Conservation (phyloP, 208 protist genomes). For the Vickermania spadyakhi region DNA sequence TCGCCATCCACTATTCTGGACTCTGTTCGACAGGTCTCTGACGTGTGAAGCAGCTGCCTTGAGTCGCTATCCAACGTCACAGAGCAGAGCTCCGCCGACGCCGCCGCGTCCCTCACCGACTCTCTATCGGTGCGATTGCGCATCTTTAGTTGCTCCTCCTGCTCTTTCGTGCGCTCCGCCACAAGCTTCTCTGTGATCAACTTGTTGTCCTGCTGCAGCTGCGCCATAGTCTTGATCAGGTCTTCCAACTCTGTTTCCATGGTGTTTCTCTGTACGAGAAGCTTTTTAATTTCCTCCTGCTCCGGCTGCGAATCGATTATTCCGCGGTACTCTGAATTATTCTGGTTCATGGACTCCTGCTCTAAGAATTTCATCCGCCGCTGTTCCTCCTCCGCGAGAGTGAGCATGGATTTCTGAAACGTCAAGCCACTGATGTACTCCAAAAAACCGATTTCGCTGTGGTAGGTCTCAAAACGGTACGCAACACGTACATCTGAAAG, state of each 20-base stretch:
- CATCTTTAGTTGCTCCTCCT: slow-evolving; percentile 55
- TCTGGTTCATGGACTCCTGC: slow-evolving; percentile 1
- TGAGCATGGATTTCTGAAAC: slow-evolving; percentile 67
- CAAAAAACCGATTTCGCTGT: slow-evolving; percentile 78
- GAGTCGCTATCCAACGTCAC: background rate
- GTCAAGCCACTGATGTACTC: slow-evolving; percentile 73
- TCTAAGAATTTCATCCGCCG: slow-evolving; percentile 10
- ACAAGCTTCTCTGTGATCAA: slow-evolving; percentile 71
- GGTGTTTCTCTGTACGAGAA: slow-evolving; percentile 44
- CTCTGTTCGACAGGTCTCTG: background rate
- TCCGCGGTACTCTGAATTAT: slow-evolving; percentile 16
- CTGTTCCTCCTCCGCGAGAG: slow-evolving; percentile 52
- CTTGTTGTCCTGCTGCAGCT: slow-evolving; percentile 71
- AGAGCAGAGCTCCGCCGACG: background rate
- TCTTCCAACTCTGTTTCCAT: slow-evolving; percentile 65
- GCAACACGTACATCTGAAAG: slow-evolving; percentile 80
- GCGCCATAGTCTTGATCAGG: slow-evolving; percentile 30
- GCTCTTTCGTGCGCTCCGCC: slow-evolving; percentile 58
- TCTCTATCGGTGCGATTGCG: slow-evolving; percentile 18
- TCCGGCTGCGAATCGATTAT: slow-evolving; percentile 73
- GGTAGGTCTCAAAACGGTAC: slow-evolving; percentile 88
- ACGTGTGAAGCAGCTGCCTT: background rate
- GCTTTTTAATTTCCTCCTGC: slow-evolving; percentile 47
- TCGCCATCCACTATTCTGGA: background rate
- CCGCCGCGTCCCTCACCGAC: background rate